Conservation (phyloP, 192 early-diverging fungal genomes). For the Backusella mclennaniae region DNA sequence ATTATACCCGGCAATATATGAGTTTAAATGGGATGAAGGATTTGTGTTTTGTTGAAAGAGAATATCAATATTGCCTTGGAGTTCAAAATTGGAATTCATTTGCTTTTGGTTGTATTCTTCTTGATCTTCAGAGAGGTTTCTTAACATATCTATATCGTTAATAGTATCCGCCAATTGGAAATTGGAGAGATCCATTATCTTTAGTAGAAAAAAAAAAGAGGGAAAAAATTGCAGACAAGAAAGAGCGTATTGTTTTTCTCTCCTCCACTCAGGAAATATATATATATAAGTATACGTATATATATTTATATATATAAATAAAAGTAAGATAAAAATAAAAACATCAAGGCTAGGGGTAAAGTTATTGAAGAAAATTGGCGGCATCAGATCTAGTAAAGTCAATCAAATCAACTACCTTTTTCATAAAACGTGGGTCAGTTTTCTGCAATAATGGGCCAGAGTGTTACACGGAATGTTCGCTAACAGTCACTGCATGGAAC, state of each 20-base stretch:
- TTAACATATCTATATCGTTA: slow-evolving; percentile 16
- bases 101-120: neutral
- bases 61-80: neutral
- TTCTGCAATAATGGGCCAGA: neutral
- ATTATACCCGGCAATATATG: neutral
- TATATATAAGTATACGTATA: neutral
- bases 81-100: neutral
- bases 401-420: slow-evolving; percentile 23
- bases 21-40: slow-evolving; percentile 2
- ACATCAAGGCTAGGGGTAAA: slow-evolving; percentile 1
- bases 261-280: neutral
- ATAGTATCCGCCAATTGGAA: slow-evolving; percentile 16
- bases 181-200: slow-evolving; percentile 16
- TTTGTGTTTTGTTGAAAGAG: neutral
- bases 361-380: neutral
- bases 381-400: neutral
- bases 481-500: slow-evolving; percentile 10
- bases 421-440: slow-evolving; percentile 11
- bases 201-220: neutral
- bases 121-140: slow-evolving; percentile 2
- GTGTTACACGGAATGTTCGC: slow-evolving; percentile 1
- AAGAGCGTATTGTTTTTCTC: neutral
- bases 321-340: neutral
- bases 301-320: neutral
- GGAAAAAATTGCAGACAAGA: neutral